Conservation (phyloP, 2,329 filamentous ascomycete genomes). For the Stagonosporopsis cucurbitacearum region DNA sequence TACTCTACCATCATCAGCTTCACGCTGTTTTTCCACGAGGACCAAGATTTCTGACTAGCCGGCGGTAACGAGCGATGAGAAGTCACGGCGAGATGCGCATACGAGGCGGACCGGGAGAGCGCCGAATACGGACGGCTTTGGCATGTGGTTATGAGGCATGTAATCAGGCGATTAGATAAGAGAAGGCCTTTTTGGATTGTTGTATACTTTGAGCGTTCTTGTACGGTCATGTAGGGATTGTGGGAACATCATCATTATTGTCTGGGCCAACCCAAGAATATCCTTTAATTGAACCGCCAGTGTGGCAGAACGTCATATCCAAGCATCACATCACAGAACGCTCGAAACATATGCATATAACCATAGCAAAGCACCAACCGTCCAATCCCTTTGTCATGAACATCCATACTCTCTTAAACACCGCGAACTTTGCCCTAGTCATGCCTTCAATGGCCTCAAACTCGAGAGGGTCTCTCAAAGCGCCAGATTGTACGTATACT, state of each 20-base stretch:
- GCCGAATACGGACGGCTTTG: not conserved
- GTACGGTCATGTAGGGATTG: constrained; percentile 27
- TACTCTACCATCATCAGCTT: constrained; percentile 99
- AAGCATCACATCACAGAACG: constrained; percentile 5
- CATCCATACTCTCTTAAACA: not conserved
- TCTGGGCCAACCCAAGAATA: constrained; percentile 2
- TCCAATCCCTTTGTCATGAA: constrained; percentile 8
- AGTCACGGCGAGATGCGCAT: not conserved
- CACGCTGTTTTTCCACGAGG: constrained; percentile 96
- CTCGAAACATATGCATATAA: constrained; percentile 20
- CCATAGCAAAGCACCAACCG: constrained; percentile 7
- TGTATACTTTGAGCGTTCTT: constrained; percentile 34
- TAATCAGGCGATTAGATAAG: constrained; percentile 1
- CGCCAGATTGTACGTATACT: constrained; percentile 73
- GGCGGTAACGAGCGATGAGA: constrained; percentile 32
- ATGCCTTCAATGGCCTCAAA: not conserved
- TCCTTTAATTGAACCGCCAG: constrained; percentile 3
- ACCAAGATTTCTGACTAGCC: constrained; percentile 81
- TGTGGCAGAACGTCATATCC: not conserved
- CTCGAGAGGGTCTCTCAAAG: constrained; percentile 51
- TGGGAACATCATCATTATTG: not conserved
- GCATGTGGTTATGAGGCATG: constrained; percentile 12
- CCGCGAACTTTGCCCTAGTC: not conserved
- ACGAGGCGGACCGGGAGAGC: not conserved
- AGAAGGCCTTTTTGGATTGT: constrained; percentile 19